Evolutionary conservation across 495 filamentous ascomycete species (phyloP).

Genomic region (Astrocystis sublimbata): DNA sequence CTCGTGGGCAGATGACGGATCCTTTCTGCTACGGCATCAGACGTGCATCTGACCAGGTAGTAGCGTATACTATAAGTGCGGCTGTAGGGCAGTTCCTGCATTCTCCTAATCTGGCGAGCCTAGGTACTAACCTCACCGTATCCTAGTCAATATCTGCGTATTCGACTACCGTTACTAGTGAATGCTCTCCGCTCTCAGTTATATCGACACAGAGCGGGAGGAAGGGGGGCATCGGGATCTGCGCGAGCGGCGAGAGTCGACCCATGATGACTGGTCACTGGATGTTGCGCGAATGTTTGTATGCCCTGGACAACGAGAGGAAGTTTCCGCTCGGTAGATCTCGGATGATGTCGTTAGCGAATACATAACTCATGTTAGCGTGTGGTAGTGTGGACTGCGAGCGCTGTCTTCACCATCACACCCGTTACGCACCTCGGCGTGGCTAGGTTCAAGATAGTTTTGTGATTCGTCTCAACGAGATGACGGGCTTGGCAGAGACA

Average conservation of each 20-base stretch:
- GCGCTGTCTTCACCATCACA: neutral
- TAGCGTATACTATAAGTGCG: conserved; percentile 12
- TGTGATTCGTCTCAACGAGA: conserved; percentile 8
- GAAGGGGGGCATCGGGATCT: conserved; percentile 5
- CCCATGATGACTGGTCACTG: neutral
- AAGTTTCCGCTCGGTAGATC: conserved; percentile 5
- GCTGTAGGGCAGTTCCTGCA: conserved; percentile 10
- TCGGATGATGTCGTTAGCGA: neutral
- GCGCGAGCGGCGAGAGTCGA: conserved; percentile 9
- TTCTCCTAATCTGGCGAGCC: too few relatives aligned
- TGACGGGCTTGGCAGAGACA: neutral
- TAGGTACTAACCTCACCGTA: too few relatives aligned
- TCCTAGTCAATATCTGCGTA: neutral
- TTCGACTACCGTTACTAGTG: neutral
- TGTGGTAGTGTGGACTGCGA: neutral
- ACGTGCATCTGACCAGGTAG: neutral
- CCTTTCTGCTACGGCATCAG: conserved; percentile 15
- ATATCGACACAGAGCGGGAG: neutral
- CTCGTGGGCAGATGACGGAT: conserved; percentile 17
- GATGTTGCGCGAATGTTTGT: neutral
- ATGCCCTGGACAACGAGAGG: neutral
- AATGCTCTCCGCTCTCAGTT: neutral
- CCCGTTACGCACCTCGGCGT: conserved; percentile 5
- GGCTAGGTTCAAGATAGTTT: conserved; percentile 5
- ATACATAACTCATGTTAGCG: neutral